Base-by-base conservation (phyloP, 2,329 filamentous ascomycete species). In the Coniochaeta ligniaria region DNA sequence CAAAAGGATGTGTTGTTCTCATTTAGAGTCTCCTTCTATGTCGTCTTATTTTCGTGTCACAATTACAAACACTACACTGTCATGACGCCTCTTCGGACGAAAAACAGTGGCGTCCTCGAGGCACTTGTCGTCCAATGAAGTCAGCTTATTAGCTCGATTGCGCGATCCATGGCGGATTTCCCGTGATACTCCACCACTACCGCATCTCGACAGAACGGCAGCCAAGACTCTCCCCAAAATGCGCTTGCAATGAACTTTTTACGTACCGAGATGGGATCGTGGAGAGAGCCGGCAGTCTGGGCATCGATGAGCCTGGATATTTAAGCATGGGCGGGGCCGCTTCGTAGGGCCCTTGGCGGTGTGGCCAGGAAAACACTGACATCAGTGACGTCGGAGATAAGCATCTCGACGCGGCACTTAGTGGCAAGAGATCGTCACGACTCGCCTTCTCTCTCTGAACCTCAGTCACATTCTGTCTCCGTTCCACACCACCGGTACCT, bases 311-410 rank as follows among this genome's bases (percentile, higher is more conserved):
- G n/a, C 22, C 12, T 17, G 16, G 22, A 52, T 52, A n/a, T 28
- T 52, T 31, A 52, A 28, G 47, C 43, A 28, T 52, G 24, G 47
- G 47, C 47, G 47, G 47, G 47, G 47, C 47, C 47, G n/a, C 47
- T 26, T 26, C 31, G 24, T 12, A 52, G 47, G 22, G 47, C 2
- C 7, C 17, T 31, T 52, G n/a, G n/a, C 17, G 20, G 20, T 50
- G 45, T 22, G 20, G 20, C n/a, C n/a, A n/a, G n/a, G n/a, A n/a
- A n/a, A n/a, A 50, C 45, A 20, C 45, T 50, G 45, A 52, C 12
- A 52, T 52, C 43, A 52, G 47, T 52, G 47, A 52, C 47, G 47
- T 52, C 47, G 47, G 47, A 52, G 47, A 50, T 50, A 50, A 50
- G 24, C 26, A 28, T 26, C 45, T 26, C 20, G 45, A 50, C 45